Evolutionary conservation across 306 rosid genomes (phyloP), one percentile per base, ranked within the genome.

Genomic region (Benincasa hispida): DNA sequence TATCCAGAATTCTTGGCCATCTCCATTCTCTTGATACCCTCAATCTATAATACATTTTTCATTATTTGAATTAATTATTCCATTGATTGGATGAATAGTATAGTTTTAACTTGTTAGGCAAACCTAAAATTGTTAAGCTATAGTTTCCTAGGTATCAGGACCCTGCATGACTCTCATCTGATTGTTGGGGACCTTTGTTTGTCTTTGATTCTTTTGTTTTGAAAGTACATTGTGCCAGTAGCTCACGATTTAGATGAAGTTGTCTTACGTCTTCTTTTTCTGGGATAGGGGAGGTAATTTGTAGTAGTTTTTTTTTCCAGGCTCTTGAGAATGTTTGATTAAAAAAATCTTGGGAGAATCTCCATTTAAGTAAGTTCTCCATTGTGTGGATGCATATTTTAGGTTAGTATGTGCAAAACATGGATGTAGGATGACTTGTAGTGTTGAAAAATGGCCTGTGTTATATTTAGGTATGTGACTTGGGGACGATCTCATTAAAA

Each of bases 1-100:
- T 27, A 39, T 47, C 42, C 41, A 48, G 41, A 72, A 47, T 76
- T 83, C 80, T 79, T 77, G 61, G 75, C 74, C 48, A 68, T 77
- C 72, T 47, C 55, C 24, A 79, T 79, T 70, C 18, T 75, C 54
- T 56, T 63, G 42, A 54, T 78, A 51, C 45, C 79, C 61, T 72
- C 58, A 17, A 27, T 39, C 28, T 72, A 8, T 70, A 13, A 22
- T 72, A 24, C 60, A 18, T 18, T 28, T 25, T 8, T 39, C 59
- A 47, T 48, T 24, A 2, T 18, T 45, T 72, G 41, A 55, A 34
- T 55, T 51, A 53, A 50, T 19, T 55, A 34, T 53, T 74, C 22
- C 8, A 35, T 74, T 75, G 69, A 39, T 72, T 72, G 42, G 18
- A 50, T 19, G 27, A 48, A 45, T 51, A 55, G 17, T 51, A 5